Conservation (phyloP, 495 filamentous ascomycete species). For the Hamigera avellanea region DNA sequence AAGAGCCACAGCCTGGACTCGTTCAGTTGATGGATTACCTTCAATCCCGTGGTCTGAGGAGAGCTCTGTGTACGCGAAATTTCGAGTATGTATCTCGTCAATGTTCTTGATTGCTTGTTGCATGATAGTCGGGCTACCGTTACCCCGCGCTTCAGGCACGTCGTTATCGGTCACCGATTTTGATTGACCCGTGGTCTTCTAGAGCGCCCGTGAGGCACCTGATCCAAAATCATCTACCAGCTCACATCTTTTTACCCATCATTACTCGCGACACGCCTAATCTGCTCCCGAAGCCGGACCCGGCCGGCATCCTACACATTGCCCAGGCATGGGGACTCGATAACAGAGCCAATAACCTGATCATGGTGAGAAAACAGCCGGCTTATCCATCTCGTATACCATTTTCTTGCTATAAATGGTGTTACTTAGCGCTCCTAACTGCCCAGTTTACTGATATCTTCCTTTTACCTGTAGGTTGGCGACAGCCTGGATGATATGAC, state of each 20-base stretch:
- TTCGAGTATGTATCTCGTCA: slow-evolving; percentile 69
- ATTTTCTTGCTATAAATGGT: no score
- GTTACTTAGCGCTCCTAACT: no score
- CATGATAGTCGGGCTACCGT: no score
- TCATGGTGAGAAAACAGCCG: slow-evolving; percentile 35
- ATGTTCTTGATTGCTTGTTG: no score
- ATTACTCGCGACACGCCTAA: slow-evolving; percentile 70
- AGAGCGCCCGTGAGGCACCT: slow-evolving; percentile 59
- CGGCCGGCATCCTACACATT: slow-evolving; percentile 79
- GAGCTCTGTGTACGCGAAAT: slow-evolving; percentile 89
- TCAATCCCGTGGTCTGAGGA: slow-evolving; percentile 48
- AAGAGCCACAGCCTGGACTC: slow-evolving; percentile 73
- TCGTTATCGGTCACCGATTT: no score
- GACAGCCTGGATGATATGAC: slow-evolving; percentile 94
- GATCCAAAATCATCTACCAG: slow-evolving; percentile 57
- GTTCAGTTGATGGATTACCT: slow-evolving; percentile 67
- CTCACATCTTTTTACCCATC: slow-evolving; percentile 62
- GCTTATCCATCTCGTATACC: no score
- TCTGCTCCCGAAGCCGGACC: slow-evolving; percentile 70
- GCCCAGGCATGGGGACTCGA: slow-evolving; percentile 59
- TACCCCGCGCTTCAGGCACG: no score
- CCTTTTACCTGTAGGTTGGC: slow-evolving; percentile 45
- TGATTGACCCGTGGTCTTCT: no score
- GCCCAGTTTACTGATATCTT: no score
- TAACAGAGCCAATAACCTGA: slow-evolving; percentile 36